A percentile compares a stretch with the other conserved stretches of the same genome.
phyloP scores from a whole-genome alignment of 371 early-diverging fungal genomes.

The Blastocladiella emersonii region DNA sequence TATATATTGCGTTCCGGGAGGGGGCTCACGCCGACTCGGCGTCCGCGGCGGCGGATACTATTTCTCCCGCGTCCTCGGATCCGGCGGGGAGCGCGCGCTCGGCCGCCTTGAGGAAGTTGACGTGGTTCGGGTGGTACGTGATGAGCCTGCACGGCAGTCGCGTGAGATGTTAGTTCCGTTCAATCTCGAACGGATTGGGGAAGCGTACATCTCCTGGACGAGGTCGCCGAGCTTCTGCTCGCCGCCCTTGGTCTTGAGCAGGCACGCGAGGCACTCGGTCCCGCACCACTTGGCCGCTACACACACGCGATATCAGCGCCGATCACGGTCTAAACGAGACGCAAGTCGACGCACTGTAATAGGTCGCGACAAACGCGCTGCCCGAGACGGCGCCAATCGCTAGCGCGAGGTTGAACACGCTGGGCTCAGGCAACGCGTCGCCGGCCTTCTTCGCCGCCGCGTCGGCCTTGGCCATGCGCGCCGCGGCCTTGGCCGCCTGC shows the following conservation, averaged over 20 bases:
- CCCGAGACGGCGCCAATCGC: not conserved
- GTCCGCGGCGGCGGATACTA: too few relatives aligned
- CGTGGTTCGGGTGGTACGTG: too few relatives aligned
- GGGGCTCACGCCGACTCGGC: too few relatives aligned
- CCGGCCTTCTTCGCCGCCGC: too few relatives aligned
- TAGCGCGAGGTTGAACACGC: not conserved
- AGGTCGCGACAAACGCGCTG: not conserved
- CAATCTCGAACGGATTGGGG: too few relatives aligned
- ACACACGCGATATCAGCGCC: not conserved
- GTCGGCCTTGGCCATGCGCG: not conserved
- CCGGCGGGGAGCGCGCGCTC: too few relatives aligned
- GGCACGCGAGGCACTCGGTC: not conserved
- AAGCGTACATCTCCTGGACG: not conserved
- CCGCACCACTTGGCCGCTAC: not conserved
- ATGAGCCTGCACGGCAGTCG: too few relatives aligned
- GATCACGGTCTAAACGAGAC: not conserved
- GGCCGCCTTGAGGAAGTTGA: too few relatives aligned
- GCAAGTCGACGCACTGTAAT: not conserved
- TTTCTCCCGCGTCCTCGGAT: too few relatives aligned
- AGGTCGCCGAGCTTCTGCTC: not conserved
- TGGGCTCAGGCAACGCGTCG: not conserved
- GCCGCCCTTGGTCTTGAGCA: not conserved
- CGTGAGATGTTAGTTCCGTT: too few relatives aligned
- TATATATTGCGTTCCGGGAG: too few relatives aligned
- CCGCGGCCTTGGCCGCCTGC: not conserved